These are phyloP conservation scores for Thelephora terrestris DNA, from an alignment of 1,284 basidiomycete species.

Conservation along the genomic window DNA sequence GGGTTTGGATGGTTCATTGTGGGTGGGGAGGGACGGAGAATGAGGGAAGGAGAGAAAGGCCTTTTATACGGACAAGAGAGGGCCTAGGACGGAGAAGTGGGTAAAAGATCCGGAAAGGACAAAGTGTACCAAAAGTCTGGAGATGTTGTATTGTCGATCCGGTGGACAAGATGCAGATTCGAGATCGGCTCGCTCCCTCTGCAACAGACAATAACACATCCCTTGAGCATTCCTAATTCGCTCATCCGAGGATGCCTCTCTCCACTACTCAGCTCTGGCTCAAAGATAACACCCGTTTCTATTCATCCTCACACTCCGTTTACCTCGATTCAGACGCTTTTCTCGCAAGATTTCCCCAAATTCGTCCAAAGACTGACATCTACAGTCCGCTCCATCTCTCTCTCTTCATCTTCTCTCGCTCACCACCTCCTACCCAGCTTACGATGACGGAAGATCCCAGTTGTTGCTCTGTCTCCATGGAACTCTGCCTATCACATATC, in stretches of 20 bases:
- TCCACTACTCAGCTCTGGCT: conserved; percentile 60
- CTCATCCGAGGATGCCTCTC: conserved; percentile 14
- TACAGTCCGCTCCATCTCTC: conserved; percentile 57
- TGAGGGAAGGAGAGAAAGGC: conserved; percentile 14
- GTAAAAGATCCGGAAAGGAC: conserved; percentile 5
- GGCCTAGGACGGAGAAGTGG: not conserved
- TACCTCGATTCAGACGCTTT: conserved; percentile 57
- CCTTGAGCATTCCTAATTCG: not conserved
- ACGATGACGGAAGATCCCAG: conserved; percentile 90
- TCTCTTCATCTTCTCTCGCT: conserved; percentile 4
- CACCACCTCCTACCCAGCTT: conserved; percentile 41
- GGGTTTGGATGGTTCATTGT: conserved; percentile 17
- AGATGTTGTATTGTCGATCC: conserved; percentile 1
- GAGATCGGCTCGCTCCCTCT: conserved; percentile 3
- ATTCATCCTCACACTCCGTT: conserved; percentile 44
- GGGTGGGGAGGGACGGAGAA: conserved; percentile 17
- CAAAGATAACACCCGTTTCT: conserved; percentile 55
- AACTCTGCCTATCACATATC: conserved; percentile 80
- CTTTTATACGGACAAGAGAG: conserved; percentile 11
- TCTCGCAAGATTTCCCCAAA: conserved; percentile 49
- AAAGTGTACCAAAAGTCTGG: not conserved
- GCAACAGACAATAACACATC: conserved; percentile 10
- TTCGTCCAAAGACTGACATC: conserved; percentile 85
- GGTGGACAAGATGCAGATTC: not conserved
- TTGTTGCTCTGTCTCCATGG: conserved; percentile 87